Base-by-base conservation (phyloP, 139 green algal genomes). In the Haematococcus sp. region DNA sequence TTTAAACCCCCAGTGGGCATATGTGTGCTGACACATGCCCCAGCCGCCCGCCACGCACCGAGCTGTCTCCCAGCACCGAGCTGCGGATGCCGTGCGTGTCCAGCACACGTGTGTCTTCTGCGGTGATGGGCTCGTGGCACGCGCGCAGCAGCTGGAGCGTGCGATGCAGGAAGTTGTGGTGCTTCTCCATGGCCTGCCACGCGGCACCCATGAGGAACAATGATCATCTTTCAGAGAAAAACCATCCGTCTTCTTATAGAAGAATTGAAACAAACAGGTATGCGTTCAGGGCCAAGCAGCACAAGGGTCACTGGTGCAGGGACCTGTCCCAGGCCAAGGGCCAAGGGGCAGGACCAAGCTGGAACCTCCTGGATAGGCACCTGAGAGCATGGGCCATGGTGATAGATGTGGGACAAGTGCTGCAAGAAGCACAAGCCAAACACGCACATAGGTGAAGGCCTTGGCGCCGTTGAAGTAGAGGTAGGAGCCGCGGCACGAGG, bases 111-210 rank as follows among this genome's bases (percentile, higher is more conserved):
- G 43, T 70, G 43, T 92, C 84, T 15, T 71, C 78, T 0, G 70
- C 35, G 22, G 33, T 87, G 19, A 89, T 65, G 2, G 83, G 74
- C 63, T 86, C 73, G 11, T 51, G 54, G 55, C 73, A 76, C 19
- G 81, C 84, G 3, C 44, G 67, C 43, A 93, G 71, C 51, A 95
- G 79, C 59, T 90, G 70, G 9, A 76, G 84, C 33, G 88, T 84
- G n/a, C 92, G 87, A 74, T 93, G 82, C 61, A 97, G 84, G 77
- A 97, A 93, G 71, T 72, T 90, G 81, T 97, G 93, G 32, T 83
- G 72, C 31, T 67, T 20, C 33, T 77, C 71, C 73, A 96, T 87
- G 13, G 97, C 78, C 75, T 89, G 84, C 40, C 33, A 23, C 3
- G 67, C 7, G 40, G 40, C 40, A 49, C 40, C 40, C 40, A 49